Base-by-base conservation (phyloP, 2,329 filamentous ascomycete genomes). In the Fusarium nygamai region DNA sequence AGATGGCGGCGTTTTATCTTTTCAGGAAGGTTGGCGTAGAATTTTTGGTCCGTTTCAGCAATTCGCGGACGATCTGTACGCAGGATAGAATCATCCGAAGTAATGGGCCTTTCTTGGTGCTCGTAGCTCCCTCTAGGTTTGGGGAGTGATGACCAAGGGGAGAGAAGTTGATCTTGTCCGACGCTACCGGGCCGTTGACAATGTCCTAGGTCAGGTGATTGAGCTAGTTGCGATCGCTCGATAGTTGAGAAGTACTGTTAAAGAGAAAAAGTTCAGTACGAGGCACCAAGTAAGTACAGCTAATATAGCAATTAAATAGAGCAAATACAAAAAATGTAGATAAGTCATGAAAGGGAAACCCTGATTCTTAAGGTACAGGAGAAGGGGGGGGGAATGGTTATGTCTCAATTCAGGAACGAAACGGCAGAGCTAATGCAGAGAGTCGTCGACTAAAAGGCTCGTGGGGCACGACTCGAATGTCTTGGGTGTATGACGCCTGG, bases 1-100 rank as follows among this genome's bases (percentile, higher is more conserved):
- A 95, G 92, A 71, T 93, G 89, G 73, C 89, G 90, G 73, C 90
- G 89, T 79, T 90, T 91, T 72, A 94, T 88, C 82, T 94, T 94
- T 71, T 93, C 90, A 27, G 94, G 93, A 47, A 95, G 85, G 29
- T 87, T 89, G 61, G 91, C 85, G 80, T 92, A 95, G 85, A 93
- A 94, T 72, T 89, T 86, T 62, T 89, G 89, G 76, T 93, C 90
- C 36, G 87, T 86, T 63, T 87, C 86, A 61, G 87, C 84, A 66
- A 84, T 79, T 24, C 78, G 80, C 51, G 81, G 82, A 33, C 78
- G 63, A 29, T 73, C 46, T 36, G 67, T 70, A 31, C 59, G 46
- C n/a, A 60, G 29, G 16, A 64, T 57, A 24, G 67, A 63, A 38
- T 66, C 61, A 53, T 77, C 74, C 33, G 74, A 78, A n/a, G 68